Evolutionary conservation across 352 stramenopile genomes (phyloP).

Genomic region (Lagenidium giganteum): DNA sequence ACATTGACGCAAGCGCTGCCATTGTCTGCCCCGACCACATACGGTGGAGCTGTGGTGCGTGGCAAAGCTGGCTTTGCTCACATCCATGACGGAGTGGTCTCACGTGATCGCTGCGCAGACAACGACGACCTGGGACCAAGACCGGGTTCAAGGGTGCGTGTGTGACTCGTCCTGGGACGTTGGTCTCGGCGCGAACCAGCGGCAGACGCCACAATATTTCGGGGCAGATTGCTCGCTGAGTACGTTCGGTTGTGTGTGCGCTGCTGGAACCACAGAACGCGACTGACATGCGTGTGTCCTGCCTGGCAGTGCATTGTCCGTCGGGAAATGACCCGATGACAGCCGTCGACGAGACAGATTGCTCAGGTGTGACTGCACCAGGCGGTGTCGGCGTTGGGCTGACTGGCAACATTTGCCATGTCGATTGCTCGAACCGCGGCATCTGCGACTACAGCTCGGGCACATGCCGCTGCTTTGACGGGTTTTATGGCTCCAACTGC

Average conservation of each 20-base stretch:
- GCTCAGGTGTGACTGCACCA: constrained; percentile 33
- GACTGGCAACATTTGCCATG: constrained; percentile 57
- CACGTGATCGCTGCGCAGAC: constrained; percentile 8
- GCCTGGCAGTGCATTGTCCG: constrained; percentile 59
- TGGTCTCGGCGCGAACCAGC: constrained; percentile 60
- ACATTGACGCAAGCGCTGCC: constrained; percentile 38
- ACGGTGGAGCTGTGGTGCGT: constrained; percentile 38
- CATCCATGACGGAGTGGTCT: not conserved
- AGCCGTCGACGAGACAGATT: constrained; percentile 80
- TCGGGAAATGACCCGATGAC: constrained; percentile 87
- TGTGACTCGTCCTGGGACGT: constrained; percentile 79
- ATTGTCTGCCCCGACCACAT: constrained; percentile 47
- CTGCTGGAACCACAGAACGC: not conserved
- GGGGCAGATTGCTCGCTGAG: constrained; percentile 79
- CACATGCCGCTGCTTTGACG: constrained; percentile 60
- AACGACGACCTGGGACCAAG: constrained; percentile 72
- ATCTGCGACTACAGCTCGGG: constrained; percentile 67
- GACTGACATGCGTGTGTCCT: not conserved
- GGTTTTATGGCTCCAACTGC: constrained; percentile 80
- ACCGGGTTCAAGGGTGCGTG: constrained; percentile 68
- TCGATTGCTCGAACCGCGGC: constrained; percentile 75
- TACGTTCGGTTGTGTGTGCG: constrained; percentile 11
- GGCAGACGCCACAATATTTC: constrained; percentile 86
- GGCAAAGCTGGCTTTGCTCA: too few relatives aligned
- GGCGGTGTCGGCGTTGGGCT: constrained; percentile 32